Conservation (phyloP, 2,329 filamentous ascomycete species). For the Ophioceras dolichostomum region DNA sequence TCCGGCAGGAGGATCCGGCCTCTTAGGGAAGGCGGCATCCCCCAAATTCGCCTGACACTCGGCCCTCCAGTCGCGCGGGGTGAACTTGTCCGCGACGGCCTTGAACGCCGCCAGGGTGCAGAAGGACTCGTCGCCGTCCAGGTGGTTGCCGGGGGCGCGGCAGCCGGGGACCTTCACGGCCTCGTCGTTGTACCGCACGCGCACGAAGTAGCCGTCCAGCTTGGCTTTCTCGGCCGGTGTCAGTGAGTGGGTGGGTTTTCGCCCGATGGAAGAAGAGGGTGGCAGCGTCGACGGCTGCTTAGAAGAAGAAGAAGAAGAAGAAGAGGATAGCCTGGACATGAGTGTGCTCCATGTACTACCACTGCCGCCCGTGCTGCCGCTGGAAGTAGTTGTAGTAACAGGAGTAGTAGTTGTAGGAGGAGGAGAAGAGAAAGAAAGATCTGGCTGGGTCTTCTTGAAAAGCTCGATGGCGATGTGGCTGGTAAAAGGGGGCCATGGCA, state of each 20-base stretch:
- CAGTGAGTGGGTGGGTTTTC: slow-evolving; percentile 45
- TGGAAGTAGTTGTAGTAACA: too few species aligned
- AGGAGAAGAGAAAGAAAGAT: too few species aligned
- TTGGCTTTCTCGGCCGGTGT: slow-evolving; percentile 41
- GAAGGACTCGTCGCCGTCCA: slow-evolving; percentile 76
- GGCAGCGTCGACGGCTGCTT: too few species aligned
- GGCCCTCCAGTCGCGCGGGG: slow-evolving; percentile 63
- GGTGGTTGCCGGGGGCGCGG: slow-evolving; percentile 61
- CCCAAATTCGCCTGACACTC: slow-evolving; percentile 35
- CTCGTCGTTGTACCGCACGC: slow-evolving; percentile 81
- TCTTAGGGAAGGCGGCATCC: slow-evolving; percentile 29
- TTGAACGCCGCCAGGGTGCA: slow-evolving; percentile 94
- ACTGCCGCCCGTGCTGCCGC: background rate
- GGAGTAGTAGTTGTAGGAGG: too few species aligned
- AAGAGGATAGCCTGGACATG: slow-evolving; percentile 2
- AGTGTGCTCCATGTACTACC: background rate
- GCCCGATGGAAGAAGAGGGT: slow-evolving; percentile 38
- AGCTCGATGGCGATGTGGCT: slow-evolving; percentile 86
- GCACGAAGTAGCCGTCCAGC: slow-evolving; percentile 71
- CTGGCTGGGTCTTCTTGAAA: slow-evolving; percentile 57
- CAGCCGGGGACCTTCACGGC: slow-evolving; percentile 77
- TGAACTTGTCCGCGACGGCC: slow-evolving; percentile 79
- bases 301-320: too few species aligned
- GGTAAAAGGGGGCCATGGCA: slow-evolving; percentile 96
- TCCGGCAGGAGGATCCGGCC: slow-evolving; percentile 41